Percentiles rank a stretch among this genome's conserved stretches.
Evolutionary conservation across 1,139 yeast species (phyloP).

Genomic region (Taphrina wiesneri): DNA sequence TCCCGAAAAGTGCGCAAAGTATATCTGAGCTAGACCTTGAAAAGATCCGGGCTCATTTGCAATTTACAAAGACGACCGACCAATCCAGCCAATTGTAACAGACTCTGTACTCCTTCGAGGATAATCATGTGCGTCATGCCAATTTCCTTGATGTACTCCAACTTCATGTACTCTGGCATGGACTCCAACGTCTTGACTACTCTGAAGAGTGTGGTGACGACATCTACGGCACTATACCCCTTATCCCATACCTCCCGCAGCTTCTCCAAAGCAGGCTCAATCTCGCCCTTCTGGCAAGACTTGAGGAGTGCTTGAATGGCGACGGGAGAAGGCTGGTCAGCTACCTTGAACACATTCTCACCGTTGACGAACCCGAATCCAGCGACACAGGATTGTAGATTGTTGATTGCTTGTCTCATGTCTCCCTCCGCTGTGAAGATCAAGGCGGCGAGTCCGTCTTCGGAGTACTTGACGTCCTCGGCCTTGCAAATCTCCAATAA

Average conservation of each 20-base stretch:
- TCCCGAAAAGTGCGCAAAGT: background rate
- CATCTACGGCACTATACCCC: conserved; percentile 93
- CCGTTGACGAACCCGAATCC: conserved; percentile 90
- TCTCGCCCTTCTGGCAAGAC: conserved; percentile 53
- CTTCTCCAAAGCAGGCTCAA: conserved; percentile 69
- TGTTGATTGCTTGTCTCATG: conserved; percentile 97
- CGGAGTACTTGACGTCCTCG: conserved; percentile 75
- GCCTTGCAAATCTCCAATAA: conserved; percentile 67
- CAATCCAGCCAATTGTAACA: conserved; percentile 81
- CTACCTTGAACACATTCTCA: conserved; percentile 89
- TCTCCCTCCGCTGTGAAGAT: conserved; percentile 98
- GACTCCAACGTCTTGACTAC: conserved; percentile 72
- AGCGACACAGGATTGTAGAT: conserved; percentile 87
- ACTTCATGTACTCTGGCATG: conserved; percentile 63
- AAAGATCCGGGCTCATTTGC: conserved; percentile 34
- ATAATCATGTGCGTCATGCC: conserved; percentile 59
- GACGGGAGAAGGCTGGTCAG: conserved; percentile 94
- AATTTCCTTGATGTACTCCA: conserved; percentile 64
- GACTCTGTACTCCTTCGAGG: conserved; percentile 87
- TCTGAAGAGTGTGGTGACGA: conserved; percentile 83
- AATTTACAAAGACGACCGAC: conserved; percentile 58
- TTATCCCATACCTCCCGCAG: conserved; percentile 75
- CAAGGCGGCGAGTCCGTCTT: conserved; percentile 90
- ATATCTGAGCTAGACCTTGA: conserved; percentile 11
- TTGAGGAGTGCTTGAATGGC: conserved; percentile 74